Conservation (phyloP, 1,284 basidiomycete species). For the Heliocybe sulcata region DNA sequence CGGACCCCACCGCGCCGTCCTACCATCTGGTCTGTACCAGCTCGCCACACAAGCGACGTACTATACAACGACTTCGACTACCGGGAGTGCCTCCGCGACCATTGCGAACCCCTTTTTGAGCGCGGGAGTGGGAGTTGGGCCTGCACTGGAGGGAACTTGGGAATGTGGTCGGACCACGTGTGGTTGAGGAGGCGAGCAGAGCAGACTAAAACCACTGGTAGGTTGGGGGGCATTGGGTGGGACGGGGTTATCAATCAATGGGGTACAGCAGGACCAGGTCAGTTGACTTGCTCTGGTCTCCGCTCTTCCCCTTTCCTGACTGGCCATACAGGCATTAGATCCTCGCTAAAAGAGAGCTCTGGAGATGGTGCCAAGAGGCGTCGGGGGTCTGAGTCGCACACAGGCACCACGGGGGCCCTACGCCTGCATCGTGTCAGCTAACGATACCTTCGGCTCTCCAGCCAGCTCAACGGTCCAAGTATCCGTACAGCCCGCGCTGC, state of each 20-base stretch:
- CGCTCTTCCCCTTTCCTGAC: slow-evolving; percentile 4
- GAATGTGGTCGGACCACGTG: slow-evolving; percentile 70
- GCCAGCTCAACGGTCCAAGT: neutral
- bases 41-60: slow-evolving; percentile 10
- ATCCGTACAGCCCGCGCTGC: neutral
- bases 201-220: slow-evolving; percentile 40
- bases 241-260: slow-evolving; percentile 66
- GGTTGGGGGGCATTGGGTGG: slow-evolving; percentile 62
- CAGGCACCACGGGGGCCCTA: neutral
- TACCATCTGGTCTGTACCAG: slow-evolving; percentile 24
- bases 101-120: slow-evolving; percentile 27
- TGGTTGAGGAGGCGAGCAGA: slow-evolving; percentile 59
- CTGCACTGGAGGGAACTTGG: slow-evolving; percentile 46
- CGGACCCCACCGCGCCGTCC: slow-evolving; percentile 56
- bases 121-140: slow-evolving; percentile 24
- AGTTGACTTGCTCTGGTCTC: slow-evolving; percentile 9
- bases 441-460: neutral
- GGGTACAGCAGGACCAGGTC: slow-evolving; percentile 66
- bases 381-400: slow-evolving; percentile 32
- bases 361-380: slow-evolving; percentile 57
- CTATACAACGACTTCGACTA: slow-evolving; percentile 10
- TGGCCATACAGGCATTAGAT: slow-evolving; percentile 76
- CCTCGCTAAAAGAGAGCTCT: slow-evolving; percentile 63
- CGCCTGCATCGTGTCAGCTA: neutral
- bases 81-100: slow-evolving; percentile 14